A percentile compares a stretch with the other conserved stretches of the same genome.
Evolutionary conservation across 1,284 basidiomycete genomes (phyloP).

Genomic region (Ceratobasidium theobromae): DNA sequence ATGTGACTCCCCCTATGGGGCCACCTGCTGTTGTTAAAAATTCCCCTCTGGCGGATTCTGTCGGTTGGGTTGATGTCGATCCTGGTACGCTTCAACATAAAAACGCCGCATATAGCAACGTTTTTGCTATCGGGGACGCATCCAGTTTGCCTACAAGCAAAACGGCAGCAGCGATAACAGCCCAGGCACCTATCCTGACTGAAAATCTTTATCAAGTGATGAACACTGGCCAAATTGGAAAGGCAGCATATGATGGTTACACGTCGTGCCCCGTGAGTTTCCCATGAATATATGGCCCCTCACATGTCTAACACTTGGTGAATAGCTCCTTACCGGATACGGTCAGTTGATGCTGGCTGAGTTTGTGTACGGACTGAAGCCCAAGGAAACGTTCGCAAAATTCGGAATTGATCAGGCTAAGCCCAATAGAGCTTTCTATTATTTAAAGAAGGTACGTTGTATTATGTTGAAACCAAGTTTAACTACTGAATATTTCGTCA

Average conservation of each 20-base stretch:
- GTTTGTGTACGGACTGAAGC: slow-evolving; percentile 76
- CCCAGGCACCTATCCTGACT: slow-evolving; percentile 88
- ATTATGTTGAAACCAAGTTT: neutral
- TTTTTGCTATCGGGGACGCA: slow-evolving; percentile 66
- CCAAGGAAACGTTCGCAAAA: slow-evolving; percentile 80
- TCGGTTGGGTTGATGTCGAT: slow-evolving; percentile 89
- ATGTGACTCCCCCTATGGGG: slow-evolving; percentile 90
- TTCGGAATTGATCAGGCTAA: slow-evolving; percentile 69
- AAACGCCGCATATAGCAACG: slow-evolving; percentile 60
- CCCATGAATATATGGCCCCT: slow-evolving; percentile 17
- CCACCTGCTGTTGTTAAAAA: slow-evolving; percentile 81
- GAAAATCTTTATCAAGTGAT: slow-evolving; percentile 83
- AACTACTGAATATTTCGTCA: slow-evolving; percentile 40
- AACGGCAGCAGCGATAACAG: slow-evolving; percentile 92
- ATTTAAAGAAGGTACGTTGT: slow-evolving; percentile 76
- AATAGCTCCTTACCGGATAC: slow-evolving; percentile 77
- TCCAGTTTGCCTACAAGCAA: slow-evolving; percentile 92
- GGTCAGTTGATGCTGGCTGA: slow-evolving; percentile 88
- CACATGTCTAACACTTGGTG: slow-evolving; percentile 3
- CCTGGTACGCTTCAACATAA: slow-evolving; percentile 78
- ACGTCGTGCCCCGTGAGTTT: slow-evolving; percentile 74
- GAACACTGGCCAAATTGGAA: slow-evolving; percentile 66
- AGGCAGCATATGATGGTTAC: slow-evolving; percentile 79
- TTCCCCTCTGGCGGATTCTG: slow-evolving; percentile 74
- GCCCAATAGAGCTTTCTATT: slow-evolving; percentile 74